Evolutionary conservation across 805 yeast genomes (phyloP).

Genomic region (Sugiyamaella lignohabitans): DNA sequence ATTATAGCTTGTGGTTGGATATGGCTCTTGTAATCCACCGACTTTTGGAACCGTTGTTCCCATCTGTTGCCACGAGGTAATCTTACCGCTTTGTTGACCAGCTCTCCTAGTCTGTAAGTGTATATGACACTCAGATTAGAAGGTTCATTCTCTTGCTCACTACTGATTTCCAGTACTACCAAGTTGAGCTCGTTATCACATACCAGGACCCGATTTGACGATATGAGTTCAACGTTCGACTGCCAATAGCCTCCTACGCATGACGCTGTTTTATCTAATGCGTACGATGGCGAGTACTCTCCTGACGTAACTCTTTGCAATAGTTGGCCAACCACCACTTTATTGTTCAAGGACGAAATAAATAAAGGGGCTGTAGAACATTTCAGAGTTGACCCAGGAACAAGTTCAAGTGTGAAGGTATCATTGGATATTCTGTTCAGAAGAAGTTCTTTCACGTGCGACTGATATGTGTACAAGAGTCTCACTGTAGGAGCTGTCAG

Average conservation of each 20-base stretch:
- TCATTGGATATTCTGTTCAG: not conserved
- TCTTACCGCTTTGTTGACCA: not conserved
- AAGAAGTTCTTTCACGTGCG: not conserved
- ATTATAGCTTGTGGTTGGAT: not conserved
- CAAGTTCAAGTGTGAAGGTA: not conserved
- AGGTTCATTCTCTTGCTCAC: no score
- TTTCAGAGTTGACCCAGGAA: not conserved
- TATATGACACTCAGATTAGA: no score
- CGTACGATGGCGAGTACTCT: not conserved
- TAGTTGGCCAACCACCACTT: slow-evolving; percentile 3
- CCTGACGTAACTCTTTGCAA: not conserved
- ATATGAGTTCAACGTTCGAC: not conserved
- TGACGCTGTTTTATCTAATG: not conserved
- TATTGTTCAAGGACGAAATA: slow-evolving; percentile 1
- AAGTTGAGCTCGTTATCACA: not conserved
- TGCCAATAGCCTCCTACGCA: not conserved
- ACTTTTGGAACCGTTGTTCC: not conserved
- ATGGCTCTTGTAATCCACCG: not conserved
- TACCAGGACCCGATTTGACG: not conserved
- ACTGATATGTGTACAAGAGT: not conserved
- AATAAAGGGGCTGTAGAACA: not conserved
- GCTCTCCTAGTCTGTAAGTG: not conserved
- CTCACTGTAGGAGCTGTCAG: not conserved
- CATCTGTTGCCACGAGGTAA: not conserved
- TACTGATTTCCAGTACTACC: not conserved